Evolutionary conservation across 2,329 filamentous ascomycete genomes (phyloP).

Genomic region (Endothia cerciana): DNA sequence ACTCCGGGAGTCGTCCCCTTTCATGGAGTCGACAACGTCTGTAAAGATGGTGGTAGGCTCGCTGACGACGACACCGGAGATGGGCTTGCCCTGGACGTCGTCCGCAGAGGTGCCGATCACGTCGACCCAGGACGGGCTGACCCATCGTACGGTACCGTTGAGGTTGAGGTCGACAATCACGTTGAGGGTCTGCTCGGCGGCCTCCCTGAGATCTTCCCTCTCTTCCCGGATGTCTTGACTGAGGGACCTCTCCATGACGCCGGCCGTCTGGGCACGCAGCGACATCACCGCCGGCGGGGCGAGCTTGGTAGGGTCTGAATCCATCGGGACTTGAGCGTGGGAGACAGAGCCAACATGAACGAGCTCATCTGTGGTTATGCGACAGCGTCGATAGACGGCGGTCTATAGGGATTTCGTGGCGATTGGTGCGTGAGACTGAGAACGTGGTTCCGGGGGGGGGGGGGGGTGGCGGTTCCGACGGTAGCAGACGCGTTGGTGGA

Average conservation of each 20-base stretch:
- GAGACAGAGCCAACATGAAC: slow-evolving; percentile 36
- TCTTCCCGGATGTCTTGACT: slow-evolving; percentile 93
- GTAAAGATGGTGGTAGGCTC: slow-evolving; percentile 81
- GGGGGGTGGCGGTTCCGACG: slow-evolving; percentile 24
- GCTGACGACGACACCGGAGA: slow-evolving; percentile 77
- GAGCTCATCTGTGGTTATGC: slow-evolving; percentile 40
- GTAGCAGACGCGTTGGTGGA: slow-evolving; percentile 37
- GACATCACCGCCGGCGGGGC: slow-evolving; percentile 58
- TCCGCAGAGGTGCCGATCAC: slow-evolving; percentile 81
- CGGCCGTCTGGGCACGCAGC: slow-evolving; percentile 53
- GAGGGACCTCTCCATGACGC: slow-evolving; percentile 66
- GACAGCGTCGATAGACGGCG: slow-evolving; percentile 26
- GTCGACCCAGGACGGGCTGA: slow-evolving; percentile 93
- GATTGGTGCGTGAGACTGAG: slow-evolving; percentile 27
- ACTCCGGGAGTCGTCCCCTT: slow-evolving; percentile 89
- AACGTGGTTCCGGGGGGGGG: slow-evolving; percentile 2
- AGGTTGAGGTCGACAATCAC: slow-evolving; percentile 93
- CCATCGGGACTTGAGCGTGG: slow-evolving; percentile 47
- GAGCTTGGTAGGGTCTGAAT: slow-evolving; percentile 48
- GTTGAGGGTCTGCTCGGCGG: slow-evolving; percentile 94
- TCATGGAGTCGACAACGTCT: slow-evolving; percentile 85
- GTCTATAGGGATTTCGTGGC: slow-evolving; percentile 21
- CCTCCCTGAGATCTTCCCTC: slow-evolving; percentile 90
- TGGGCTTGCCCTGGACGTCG: slow-evolving; percentile 73
- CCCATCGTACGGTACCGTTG: slow-evolving; percentile 90